Evolutionary conservation across 208 protist genomes (phyloP).

Genomic region (Trypanosoma cruzi): DNA sequence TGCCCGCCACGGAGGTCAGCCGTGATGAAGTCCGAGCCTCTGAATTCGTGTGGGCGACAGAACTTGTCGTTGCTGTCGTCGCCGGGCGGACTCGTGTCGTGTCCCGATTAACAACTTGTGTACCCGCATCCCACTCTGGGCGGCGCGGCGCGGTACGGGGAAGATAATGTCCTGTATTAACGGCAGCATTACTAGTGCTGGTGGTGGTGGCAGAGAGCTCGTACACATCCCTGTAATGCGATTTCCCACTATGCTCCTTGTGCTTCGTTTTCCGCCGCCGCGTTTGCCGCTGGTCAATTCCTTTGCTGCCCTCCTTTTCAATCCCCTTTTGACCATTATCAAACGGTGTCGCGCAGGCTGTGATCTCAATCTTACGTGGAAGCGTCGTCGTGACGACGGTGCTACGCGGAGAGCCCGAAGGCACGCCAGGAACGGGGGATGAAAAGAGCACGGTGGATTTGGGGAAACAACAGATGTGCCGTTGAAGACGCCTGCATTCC

Average conservation of each 20-base stretch:
- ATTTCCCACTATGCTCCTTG: not conserved
- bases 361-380: constrained; percentile 47
- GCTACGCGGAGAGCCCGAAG: constrained; percentile 21
- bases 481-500: constrained; percentile 37
- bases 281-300: no score
- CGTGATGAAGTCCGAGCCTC: not conserved
- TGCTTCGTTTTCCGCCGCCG: not conserved
- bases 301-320: not conserved
- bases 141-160: not conserved
- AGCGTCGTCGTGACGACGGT: constrained; percentile 69
- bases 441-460: constrained; percentile 5
- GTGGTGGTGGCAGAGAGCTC: not conserved
- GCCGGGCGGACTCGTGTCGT: not conserved
- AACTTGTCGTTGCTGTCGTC: not conserved
- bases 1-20: not conserved
- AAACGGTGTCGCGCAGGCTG: constrained; percentile 14
- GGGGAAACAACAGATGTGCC: constrained; percentile 17
- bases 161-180: not conserved
- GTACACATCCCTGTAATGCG: constrained; percentile 9
- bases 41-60: not conserved
- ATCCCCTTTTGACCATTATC: not conserved
- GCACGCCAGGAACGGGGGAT: not conserved
- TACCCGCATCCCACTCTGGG: constrained; percentile 8
- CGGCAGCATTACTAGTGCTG: not conserved
- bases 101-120: not conserved